A percentile compares a stretch with the other conserved stretches of the same genome.
Conservation (phyloP, 495 filamentous ascomycete species). For the Terfezia boudieri region DNA sequence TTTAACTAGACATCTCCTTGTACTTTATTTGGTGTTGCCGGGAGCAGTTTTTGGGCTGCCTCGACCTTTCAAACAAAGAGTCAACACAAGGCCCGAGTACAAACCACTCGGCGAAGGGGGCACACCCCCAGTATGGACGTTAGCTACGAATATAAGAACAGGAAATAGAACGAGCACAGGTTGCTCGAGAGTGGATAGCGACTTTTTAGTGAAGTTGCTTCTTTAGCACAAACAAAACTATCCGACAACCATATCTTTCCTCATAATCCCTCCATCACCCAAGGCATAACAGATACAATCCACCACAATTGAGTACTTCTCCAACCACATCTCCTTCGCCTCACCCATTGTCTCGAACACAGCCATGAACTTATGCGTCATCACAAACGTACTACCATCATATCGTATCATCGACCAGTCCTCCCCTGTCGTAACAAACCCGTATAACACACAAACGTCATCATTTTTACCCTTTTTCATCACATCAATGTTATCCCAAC, state of each 20-base stretch:
- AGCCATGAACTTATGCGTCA: neutral
- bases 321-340: neutral
- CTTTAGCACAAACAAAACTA: too few species aligned
- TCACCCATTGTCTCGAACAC: neutral
- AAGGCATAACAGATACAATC: neutral
- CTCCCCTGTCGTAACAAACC: constrained; percentile 2
- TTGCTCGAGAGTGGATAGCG: too few species aligned
- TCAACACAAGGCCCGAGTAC: too few species aligned
- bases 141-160: too few species aligned
- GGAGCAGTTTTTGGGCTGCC: too few species aligned
- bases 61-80: too few species aligned
- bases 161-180: too few species aligned
- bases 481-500: neutral
- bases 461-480: neutral
- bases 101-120: too few species aligned
- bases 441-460: neutral
- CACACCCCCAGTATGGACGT: too few species aligned
- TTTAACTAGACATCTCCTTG: too few species aligned
- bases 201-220: too few species aligned
- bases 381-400: neutral
- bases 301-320: neutral
- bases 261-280: neutral
- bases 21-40: too few species aligned
- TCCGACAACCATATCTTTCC: neutral
- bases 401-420: constrained; percentile 2